phyloP scores from a whole-genome alignment of 208 protist genomes.

The Strigomonas culicis region DNA sequence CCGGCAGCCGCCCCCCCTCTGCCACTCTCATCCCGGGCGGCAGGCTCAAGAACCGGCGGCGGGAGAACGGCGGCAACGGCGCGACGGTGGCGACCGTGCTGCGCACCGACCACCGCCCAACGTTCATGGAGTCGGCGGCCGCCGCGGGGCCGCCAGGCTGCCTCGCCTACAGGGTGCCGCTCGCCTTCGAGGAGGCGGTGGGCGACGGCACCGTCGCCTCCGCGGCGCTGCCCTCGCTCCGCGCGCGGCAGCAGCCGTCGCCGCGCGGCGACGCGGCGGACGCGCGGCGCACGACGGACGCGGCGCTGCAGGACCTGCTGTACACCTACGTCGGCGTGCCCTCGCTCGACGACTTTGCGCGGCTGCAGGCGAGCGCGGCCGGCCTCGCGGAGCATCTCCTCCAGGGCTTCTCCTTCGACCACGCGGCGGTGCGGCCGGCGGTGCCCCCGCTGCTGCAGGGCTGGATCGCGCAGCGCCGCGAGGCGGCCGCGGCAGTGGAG shows the following conservation, averaged over 20 bases:
- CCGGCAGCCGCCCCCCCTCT: not conserved
- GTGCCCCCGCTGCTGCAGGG: slow-evolving; percentile 31
- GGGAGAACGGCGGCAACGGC: not conserved
- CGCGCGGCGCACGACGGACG: slow-evolving; percentile 16
- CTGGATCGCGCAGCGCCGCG: slow-evolving; percentile 21
- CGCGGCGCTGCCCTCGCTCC: not conserved
- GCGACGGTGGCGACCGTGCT: not conserved
- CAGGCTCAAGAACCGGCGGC: too few relatives aligned
- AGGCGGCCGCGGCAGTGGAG: not conserved
- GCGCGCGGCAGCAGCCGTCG: not conserved
- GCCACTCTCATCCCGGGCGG: too few relatives aligned
- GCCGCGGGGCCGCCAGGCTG: too few relatives aligned
- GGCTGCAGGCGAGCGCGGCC: slow-evolving; percentile 35
- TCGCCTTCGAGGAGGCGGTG: slow-evolving; percentile 1
- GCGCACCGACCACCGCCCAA: not conserved
- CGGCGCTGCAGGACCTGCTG: slow-evolving; percentile 53
- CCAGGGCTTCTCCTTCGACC: slow-evolving; percentile 37
- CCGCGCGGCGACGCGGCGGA: too few relatives aligned
- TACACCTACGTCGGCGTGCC: slow-evolving; percentile 58
- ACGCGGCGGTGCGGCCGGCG: slow-evolving; percentile 42
- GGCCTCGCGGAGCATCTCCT: slow-evolving; percentile 33
- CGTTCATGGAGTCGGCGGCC: not conserved
- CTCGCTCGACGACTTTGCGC: slow-evolving; percentile 31
- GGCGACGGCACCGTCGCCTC: slow-evolving; percentile 3
- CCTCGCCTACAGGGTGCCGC: not conserved